Base-by-base conservation (phyloP, 352 stramenopile species). In the Globisporangium megalacanthum region DNA sequence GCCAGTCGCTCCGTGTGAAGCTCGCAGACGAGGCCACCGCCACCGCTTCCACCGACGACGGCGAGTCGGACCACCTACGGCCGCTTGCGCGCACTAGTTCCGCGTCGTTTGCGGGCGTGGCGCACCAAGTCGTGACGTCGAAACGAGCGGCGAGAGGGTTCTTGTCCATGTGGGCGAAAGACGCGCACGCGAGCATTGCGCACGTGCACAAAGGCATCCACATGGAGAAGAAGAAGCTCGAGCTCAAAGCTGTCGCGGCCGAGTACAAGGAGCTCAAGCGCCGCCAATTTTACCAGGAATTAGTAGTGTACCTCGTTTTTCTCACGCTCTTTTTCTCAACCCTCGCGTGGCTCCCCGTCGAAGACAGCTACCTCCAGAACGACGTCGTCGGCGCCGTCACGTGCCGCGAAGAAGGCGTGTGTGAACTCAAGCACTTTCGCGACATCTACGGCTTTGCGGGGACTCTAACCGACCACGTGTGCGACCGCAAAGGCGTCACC, bases 161-260 rank as follows among this genome's bases (percentile, higher is more conserved):
- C 45, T 46, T 91, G 35, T 75, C 70, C 37, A 92, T 94, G 83
- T 94, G 83, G 83, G 69, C 69, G 36, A 79, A 73, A 46, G 71
- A 75, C 52, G 73, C 65, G 9, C 69, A 54, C 2, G 66, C 69
- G 15, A 29, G 25, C 25, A 65, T 70, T 7, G 68, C 72, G 57
- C 72, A 88, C 58, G 69, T 92, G 37, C 88, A 90, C 75, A 81
- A 86, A 33, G 85, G 85, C 8, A 87, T 95, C 56, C 84, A 92
- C 58, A 91, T 95, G 78, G 83, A 95, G 64, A 95, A 95, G 71
- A 95, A 94, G 65, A 95, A 95, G 52, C 69, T 95, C 25, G 77
- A 94, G 41, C 58, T 95, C 9, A 70, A 83, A 46, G 76, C 68
- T 15, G 79, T 95, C 13, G 73, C 79, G 35, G 64, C 81, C 50